phyloP scores from a whole-genome alignment of 768 basidiomycete genomes.

The Pholiota microspora region DNA sequence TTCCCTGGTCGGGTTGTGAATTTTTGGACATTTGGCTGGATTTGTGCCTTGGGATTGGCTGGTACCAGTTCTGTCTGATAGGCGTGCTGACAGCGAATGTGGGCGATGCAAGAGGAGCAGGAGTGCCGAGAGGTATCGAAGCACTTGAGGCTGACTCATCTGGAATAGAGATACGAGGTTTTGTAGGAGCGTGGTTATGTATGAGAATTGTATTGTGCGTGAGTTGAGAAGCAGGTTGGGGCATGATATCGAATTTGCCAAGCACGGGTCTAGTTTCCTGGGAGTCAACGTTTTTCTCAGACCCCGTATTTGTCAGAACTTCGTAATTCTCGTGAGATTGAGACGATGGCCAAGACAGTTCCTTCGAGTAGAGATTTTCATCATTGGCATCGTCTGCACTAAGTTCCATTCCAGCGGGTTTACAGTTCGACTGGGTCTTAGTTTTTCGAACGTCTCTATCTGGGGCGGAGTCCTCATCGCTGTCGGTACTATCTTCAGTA shows the following conservation, averaged over 20 bases:
- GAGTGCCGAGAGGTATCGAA: constrained; percentile 3
- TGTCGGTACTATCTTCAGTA: constrained; percentile 12
- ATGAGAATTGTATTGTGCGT: constrained; percentile 13
- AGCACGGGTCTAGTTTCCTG: constrained; percentile 1
- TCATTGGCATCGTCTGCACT: not conserved
- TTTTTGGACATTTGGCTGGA: not conserved
- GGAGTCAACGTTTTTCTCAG: not conserved
- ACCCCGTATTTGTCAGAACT: no score
- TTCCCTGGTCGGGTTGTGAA: not conserved
- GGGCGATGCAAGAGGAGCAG: constrained; percentile 10
- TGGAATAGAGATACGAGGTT: not conserved
- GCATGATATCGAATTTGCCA: constrained; percentile 7
- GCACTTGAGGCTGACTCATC: constrained; percentile 8
- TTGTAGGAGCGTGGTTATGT: constrained; percentile 15
- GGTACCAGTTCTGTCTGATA: constrained; percentile 34
- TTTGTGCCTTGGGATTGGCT: constrained; percentile 16
- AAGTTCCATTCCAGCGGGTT: not conserved
- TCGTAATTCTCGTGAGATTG: no score
- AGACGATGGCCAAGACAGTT: constrained; percentile 8
- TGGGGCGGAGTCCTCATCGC: not conserved
- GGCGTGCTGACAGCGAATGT: constrained; percentile 23
- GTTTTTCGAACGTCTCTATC: not conserved
- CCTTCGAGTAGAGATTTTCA: constrained; percentile 3
- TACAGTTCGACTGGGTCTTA: not conserved
- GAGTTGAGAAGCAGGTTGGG: constrained; percentile 24